These are phyloP conservation scores for Amanita subjunquillea DNA, from an alignment of 768 basidiomycete species.

Conservation along the genomic window DNA sequence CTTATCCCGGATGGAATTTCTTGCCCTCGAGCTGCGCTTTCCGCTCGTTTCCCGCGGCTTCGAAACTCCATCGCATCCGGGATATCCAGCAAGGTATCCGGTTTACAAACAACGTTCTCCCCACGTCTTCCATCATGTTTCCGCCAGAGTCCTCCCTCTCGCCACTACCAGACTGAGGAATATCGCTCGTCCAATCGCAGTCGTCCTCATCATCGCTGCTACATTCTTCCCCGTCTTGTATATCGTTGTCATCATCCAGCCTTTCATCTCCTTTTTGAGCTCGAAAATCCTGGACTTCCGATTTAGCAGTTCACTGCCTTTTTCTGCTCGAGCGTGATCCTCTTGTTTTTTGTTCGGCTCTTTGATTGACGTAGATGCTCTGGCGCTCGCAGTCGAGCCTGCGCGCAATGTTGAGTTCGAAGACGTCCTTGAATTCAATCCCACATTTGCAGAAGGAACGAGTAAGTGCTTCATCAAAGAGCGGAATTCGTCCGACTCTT, in stretches of 20 bases:
- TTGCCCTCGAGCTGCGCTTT: slow-evolving; percentile 6
- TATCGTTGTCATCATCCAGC: neutral
- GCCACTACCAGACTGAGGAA: slow-evolving; percentile 9
- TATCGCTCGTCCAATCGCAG: slow-evolving; percentile 30
- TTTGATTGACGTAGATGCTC: neutral
- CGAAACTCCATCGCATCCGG: slow-evolving; percentile 16
- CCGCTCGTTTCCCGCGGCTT: slow-evolving; percentile 4
- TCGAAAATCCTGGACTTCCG: neutral
- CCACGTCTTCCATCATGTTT: neutral
- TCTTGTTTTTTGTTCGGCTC: neutral
- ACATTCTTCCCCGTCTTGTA: slow-evolving; percentile 5
- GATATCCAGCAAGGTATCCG: slow-evolving; percentile 16
- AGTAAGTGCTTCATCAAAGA: slow-evolving; percentile 58
- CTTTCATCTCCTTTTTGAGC: neutral
- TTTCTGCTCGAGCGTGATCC: neutral
- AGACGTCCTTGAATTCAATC: slow-evolving; percentile 9
- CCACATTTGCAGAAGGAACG: slow-evolving; percentile 20
- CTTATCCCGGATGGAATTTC: slow-evolving; percentile 15
- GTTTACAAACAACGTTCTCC: slow-evolving; percentile 6
- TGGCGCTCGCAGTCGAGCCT: neutral
- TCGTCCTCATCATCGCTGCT: slow-evolving; percentile 27
- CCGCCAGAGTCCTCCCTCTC: neutral
- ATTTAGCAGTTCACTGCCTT: neutral
- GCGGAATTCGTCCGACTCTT: slow-evolving; percentile 55
- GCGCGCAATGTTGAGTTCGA: slow-evolving; percentile 10